Evolutionary conservation across 768 basidiomycete species (phyloP).

Genomic region (Hemileccinum impolitum): DNA sequence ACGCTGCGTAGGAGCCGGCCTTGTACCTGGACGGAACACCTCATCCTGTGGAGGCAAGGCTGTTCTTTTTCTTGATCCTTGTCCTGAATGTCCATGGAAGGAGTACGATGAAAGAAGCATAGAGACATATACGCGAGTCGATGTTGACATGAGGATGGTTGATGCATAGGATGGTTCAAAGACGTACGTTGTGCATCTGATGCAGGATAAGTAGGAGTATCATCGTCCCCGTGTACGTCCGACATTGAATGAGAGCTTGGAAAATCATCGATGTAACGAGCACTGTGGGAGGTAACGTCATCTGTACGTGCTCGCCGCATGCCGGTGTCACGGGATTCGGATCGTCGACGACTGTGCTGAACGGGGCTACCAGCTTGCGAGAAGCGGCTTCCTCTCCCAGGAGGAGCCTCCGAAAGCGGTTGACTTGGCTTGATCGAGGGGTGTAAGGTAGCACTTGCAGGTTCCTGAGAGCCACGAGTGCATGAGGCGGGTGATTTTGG

Average conservation of each 20-base stretch:
- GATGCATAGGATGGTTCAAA: conserved; percentile 27
- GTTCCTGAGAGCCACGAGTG: conserved; percentile 30
- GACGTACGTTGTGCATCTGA: conserved; percentile 38
- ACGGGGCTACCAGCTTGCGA: conserved; percentile 15
- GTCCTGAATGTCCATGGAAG: conserved; percentile 21
- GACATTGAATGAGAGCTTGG: conserved; percentile 20
- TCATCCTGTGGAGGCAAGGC: conserved; percentile 38
- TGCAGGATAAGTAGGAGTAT: conserved; percentile 18
- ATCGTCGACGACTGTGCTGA: conserved; percentile 11
- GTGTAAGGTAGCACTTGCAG: conserved; percentile 5
- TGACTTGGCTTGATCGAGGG: conserved; percentile 17
- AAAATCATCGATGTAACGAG: conserved; percentile 14
- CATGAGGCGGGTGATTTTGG: conserved; percentile 35
- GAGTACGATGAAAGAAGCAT: conserved; percentile 18
- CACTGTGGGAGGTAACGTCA: conserved; percentile 9
- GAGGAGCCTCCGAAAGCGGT: conserved; percentile 8
- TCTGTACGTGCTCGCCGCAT: conserved; percentile 20
- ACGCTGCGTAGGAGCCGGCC: conserved; percentile 9
- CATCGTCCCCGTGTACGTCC: conserved; percentile 17
- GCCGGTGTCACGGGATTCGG: conserved; percentile 15
- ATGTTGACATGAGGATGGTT: conserved; percentile 28
- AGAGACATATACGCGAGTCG: conserved; percentile 21
- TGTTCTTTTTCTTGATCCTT: conserved; percentile 32
- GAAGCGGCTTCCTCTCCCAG: conserved; percentile 22
- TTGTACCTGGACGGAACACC: conserved; percentile 25